Conservation (phyloP, 805 yeast genomes). For the Lipomyces kockii region DNA sequence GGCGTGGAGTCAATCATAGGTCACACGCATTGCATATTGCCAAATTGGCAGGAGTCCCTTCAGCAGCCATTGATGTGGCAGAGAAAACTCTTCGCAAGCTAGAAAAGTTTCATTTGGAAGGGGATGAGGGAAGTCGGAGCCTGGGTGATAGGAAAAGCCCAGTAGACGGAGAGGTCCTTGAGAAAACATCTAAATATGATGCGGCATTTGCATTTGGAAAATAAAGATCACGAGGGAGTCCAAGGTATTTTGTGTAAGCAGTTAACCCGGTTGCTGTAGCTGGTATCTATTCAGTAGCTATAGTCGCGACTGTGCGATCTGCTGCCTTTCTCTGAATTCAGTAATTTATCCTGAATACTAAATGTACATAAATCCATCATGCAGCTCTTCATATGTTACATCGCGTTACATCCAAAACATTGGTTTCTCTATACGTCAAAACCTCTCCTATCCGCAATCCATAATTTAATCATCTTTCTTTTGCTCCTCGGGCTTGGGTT, state of each 20-base stretch:
- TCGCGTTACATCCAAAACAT: background rate
- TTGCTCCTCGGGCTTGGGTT: conserved; percentile 16
- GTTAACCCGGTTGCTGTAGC: background rate
- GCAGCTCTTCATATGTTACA: background rate
- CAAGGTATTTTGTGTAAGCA: too few species aligned
- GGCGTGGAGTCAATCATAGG: conserved; percentile 31
- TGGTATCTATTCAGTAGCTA: background rate
- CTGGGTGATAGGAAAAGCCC: background rate
- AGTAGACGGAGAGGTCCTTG: background rate
- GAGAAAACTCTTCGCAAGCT: conserved; percentile 7
- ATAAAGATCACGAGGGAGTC: background rate
- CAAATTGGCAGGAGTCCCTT: conserved; percentile 33
- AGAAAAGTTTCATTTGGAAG: background rate
- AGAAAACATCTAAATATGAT: background rate
- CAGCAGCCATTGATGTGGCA: conserved; percentile 28
- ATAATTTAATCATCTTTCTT: conserved; percentile 23
- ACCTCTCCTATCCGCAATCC: background rate
- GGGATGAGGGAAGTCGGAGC: background rate
- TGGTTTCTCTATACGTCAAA: background rate
- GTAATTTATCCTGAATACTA: background rate
- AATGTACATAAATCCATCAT: background rate
- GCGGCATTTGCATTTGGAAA: background rate
- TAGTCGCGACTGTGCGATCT: background rate
- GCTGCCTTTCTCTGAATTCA: background rate
- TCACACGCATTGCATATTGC: conserved; percentile 38